phyloP scores from a whole-genome alignment of 1,284 basidiomycete genomes.

The Tremellales sp. region DNA sequence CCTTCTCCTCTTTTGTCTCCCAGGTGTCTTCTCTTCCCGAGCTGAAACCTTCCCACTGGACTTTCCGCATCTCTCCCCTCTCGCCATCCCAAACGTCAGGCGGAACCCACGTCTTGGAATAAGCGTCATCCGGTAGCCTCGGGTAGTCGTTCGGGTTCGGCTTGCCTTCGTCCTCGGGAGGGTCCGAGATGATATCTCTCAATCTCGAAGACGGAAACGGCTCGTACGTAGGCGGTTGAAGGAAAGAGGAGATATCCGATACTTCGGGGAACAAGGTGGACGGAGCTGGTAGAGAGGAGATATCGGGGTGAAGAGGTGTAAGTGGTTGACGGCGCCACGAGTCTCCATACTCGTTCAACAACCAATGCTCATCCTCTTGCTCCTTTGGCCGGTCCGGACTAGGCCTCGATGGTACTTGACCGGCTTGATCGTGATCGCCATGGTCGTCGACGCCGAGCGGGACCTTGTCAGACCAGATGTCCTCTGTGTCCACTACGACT shows the following conservation, averaged over 20 bases:
- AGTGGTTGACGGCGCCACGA: conserved; percentile 14
- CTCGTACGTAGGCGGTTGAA: conserved; percentile 10
- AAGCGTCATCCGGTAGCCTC: conserved; percentile 18
- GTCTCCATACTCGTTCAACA: conserved; percentile 32
- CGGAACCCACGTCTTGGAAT: conserved; percentile 28
- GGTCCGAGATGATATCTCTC: conserved; percentile 26
- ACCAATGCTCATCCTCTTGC: too few relatives aligned
- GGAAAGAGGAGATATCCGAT: conserved; percentile 13
- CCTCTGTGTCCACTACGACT: too few relatives aligned
- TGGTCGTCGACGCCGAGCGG: too few relatives aligned
- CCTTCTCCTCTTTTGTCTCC: conserved; percentile 26
- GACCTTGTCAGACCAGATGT: too few relatives aligned
- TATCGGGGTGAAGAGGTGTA: conserved; percentile 33
- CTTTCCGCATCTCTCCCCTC: conserved; percentile 17
- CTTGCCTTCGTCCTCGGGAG: conserved; percentile 6
- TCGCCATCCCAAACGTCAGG: conserved; percentile 30
- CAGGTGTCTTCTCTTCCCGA: conserved; percentile 13
- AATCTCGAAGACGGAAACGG: conserved; percentile 27
- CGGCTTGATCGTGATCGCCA: too few relatives aligned
- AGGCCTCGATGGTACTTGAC: too few relatives aligned
- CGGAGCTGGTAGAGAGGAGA: conserved; percentile 21
- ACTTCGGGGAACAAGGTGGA: conserved; percentile 34
- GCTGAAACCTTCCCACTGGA: conserved; percentile 32
- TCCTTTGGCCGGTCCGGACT: too few relatives aligned
- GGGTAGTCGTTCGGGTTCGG: not conserved